Evolutionary conservation across 2,329 filamentous ascomycete genomes (phyloP).

Genomic region (Fusarium fracticaudum): DNA sequence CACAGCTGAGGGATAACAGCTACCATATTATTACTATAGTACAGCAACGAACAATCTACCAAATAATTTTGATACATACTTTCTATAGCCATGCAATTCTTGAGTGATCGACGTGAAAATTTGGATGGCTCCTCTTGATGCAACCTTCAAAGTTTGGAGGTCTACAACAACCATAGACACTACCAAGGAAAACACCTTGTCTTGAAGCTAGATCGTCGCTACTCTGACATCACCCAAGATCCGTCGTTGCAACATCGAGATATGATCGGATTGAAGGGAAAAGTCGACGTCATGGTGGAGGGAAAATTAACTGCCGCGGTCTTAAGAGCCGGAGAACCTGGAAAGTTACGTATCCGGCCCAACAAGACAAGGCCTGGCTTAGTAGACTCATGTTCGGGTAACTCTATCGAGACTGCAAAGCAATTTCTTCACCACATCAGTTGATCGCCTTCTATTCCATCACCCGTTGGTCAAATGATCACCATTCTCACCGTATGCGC

Average conservation of each 20-base stretch:
- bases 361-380: not conserved
- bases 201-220: slow-evolving; percentile 1
- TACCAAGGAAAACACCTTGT: not conserved
- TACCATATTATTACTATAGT: slow-evolving; percentile 27
- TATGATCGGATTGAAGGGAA: not conserved
- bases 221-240: slow-evolving; percentile 23
- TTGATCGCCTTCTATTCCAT: not conserved
- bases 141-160: not conserved
- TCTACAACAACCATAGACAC: not conserved
- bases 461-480: not conserved
- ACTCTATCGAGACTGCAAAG: not conserved
- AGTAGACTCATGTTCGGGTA: not conserved
- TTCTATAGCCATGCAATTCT: not conserved
- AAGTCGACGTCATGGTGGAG: slow-evolving; percentile 24
- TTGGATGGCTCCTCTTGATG: not conserved
- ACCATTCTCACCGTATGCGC: not conserved
- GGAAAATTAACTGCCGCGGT: slow-evolving; percentile 12
- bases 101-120: slow-evolving; percentile 13
- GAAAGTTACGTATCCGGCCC: not conserved
- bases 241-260: not conserved
- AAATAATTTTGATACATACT: not conserved
- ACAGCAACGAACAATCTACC: slow-evolving; percentile 17
- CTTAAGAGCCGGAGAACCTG: slow-evolving; percentile 8
- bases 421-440: not conserved
- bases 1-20: slow-evolving; percentile 26